Evolutionary conservation across 2,329 filamentous ascomycete species (phyloP).

Genomic region (Dactylellina cionopaga): DNA sequence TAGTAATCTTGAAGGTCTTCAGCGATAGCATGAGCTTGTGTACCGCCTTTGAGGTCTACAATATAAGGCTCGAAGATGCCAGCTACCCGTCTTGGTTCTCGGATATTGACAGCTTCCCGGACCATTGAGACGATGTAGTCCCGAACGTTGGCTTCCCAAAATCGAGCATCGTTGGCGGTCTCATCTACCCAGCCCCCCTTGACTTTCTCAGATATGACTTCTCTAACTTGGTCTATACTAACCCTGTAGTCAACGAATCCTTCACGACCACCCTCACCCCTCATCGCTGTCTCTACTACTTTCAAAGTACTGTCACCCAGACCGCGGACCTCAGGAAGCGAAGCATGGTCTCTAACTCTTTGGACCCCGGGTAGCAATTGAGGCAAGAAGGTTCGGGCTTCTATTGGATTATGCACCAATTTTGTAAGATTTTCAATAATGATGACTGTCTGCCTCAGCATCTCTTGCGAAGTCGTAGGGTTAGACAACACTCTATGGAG

Average conservation of each 20-base stretch:
- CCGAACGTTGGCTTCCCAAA: conserved; percentile 64
- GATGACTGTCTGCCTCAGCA: conserved; percentile 92
- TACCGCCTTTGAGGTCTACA: conserved; percentile 72
- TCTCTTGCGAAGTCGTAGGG: conserved; percentile 89
- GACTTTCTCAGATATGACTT: conserved; percentile 26
- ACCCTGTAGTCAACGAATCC: conserved; percentile 63
- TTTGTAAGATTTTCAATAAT: conserved; percentile 98
- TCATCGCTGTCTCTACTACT: conserved; percentile 95
- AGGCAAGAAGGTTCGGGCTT: conserved; percentile 92
- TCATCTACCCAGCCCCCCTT: conserved; percentile 58
- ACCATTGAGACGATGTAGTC: conserved; percentile 85
- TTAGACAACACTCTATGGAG: conserved; percentile 94
- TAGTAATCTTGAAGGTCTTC: conserved; percentile 80
- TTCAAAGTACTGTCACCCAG: conserved; percentile 81
- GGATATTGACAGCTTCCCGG: conserved; percentile 85
- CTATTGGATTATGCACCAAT: conserved; percentile 93
- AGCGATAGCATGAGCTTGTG: conserved; percentile 72
- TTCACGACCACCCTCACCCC: conserved; percentile 68
- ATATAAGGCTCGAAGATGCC: conserved; percentile 79
- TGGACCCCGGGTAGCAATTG: conserved; percentile 95
- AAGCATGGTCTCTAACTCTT: conserved; percentile 84
- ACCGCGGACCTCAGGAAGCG: conserved; percentile 92
- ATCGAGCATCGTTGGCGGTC: conserved; percentile 62
- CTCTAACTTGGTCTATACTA: conserved; percentile 54
- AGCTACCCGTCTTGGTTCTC: conserved; percentile 78